Percentiles rank a stretch among this genome's conserved stretches.
Evolutionary conservation across 2,329 filamentous ascomycete genomes (phyloP).

Genomic region (Fusarium sp.): DNA sequence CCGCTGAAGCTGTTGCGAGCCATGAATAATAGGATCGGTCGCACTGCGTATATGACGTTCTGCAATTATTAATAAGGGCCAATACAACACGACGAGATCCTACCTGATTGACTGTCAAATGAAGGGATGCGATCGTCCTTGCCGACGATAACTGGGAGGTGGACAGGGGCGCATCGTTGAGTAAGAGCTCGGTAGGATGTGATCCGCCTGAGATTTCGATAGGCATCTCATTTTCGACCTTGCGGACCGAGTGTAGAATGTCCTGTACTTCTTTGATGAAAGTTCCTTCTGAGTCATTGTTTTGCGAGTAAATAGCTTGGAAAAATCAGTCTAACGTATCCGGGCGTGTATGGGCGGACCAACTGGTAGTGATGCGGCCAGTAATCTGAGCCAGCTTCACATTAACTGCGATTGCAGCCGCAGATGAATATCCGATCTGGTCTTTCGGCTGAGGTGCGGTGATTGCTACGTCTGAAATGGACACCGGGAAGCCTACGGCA

Average conservation of each 20-base stretch:
- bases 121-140: conserved; percentile 31
- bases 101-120: conserved; percentile 33
- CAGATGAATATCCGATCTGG: conserved; percentile 26
- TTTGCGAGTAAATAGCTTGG: conserved; percentile 35
- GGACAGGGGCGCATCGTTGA: background rate
- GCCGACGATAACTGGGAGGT: conserved; percentile 5
- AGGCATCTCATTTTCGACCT: conserved; percentile 33
- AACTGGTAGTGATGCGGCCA: conserved; percentile 32
- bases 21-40: conserved; percentile 37
- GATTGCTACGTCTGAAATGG: conserved; percentile 29
- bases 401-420: conserved; percentile 32
- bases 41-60: conserved; percentile 31
- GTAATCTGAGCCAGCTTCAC: conserved; percentile 30
- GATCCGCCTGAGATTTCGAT: conserved; percentile 21
- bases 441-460: conserved; percentile 23
- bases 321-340: background rate
- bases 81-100: background rate
- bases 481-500: conserved; percentile 30
- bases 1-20: conserved; percentile 26
- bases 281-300: conserved; percentile 11
- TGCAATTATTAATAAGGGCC: background rate
- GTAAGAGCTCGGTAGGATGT: conserved; percentile 2
- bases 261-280: conserved; percentile 37
- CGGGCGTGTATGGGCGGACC: background rate
- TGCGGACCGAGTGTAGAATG: conserved; percentile 31